phyloP scores from a whole-genome alignment of 2,329 filamentous ascomycete species.

The Nigrospora sphaerica region DNA sequence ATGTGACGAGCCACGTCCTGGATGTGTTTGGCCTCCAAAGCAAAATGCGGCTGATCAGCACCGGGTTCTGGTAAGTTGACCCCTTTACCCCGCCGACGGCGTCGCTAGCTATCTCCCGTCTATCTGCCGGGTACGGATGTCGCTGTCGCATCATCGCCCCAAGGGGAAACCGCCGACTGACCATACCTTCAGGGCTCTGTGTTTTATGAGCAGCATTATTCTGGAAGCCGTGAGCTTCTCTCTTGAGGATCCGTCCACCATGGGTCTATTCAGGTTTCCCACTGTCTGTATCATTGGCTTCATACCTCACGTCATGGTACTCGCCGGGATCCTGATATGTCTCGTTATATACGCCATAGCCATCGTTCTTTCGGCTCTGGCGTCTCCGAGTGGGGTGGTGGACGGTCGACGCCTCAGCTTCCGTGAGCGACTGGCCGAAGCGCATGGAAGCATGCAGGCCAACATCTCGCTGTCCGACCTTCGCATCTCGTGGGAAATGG shows the following conservation, averaged over 20 bases:
- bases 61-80: constrained; percentile 57
- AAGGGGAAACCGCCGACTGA: too few species aligned
- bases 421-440: constrained; percentile 56
- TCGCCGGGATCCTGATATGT: constrained; percentile 72
- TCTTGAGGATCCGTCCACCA: constrained; percentile 49
- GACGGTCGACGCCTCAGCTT: constrained; percentile 31
- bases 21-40: constrained; percentile 76
- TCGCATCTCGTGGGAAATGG: constrained; percentile 77
- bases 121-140: too few species aligned
- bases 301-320: constrained; percentile 84
- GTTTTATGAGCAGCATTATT: constrained; percentile 80
- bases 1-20: constrained; percentile 75
- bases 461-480: constrained; percentile 79
- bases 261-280: constrained; percentile 76
- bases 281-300: constrained; percentile 94
- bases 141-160: too few species aligned
- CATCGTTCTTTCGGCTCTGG: constrained; percentile 66
- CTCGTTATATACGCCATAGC: constrained; percentile 71
- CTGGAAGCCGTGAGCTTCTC: constrained; percentile 65
- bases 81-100: not conserved
- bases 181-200: constrained; percentile 49
- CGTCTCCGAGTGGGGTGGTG: constrained; percentile 43
- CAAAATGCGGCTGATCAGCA: constrained; percentile 75
- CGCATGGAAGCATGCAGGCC: constrained; percentile 86
- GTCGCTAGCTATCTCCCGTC: too few species aligned